A percentile compares a stretch with the other conserved stretches of the same genome.
Conservation (phyloP, 2,329 filamentous ascomycete genomes). For the Cadophora sp. region DNA sequence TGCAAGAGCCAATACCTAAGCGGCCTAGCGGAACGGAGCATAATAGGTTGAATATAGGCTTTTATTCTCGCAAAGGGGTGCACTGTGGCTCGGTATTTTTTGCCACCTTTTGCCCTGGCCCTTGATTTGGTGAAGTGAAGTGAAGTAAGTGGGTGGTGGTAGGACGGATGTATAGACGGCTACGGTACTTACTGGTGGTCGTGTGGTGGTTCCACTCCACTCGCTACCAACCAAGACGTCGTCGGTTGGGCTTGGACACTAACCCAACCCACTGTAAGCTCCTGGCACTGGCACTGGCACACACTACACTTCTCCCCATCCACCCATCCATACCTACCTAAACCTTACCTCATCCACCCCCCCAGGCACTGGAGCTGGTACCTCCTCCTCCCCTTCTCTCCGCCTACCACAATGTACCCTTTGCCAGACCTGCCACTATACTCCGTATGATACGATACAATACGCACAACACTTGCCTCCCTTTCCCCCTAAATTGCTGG, state of each 20-base stretch:
- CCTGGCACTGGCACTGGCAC: no score
- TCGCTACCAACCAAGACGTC: slow-evolving; percentile 14
- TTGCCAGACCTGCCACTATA: background rate
- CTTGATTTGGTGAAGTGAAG: background rate
- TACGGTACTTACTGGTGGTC: no score
- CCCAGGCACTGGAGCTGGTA: slow-evolving; percentile 11
- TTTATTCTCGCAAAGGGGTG: background rate
- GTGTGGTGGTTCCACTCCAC: background rate
- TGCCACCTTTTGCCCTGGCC: background rate
- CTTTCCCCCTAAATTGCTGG: background rate
- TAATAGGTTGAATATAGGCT: background rate
- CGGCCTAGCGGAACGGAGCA: no score
- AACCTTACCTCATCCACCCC: no score
- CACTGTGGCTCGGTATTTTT: background rate
- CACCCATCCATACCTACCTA: background rate
- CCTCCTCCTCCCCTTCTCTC: slow-evolving; percentile 7
- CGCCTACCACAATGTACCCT: slow-evolving; percentile 11
- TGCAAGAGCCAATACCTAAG: background rate
- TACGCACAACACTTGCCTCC: background rate
- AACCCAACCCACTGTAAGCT: no score
- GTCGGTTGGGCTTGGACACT: background rate
- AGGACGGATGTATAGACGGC: no score
- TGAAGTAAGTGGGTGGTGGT: background rate
- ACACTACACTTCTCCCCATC: no score
- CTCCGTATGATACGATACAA: background rate